phyloP scores from a whole-genome alignment of 352 stramenopile genomes.

The Chrysophaeum taylorii region DNA sequence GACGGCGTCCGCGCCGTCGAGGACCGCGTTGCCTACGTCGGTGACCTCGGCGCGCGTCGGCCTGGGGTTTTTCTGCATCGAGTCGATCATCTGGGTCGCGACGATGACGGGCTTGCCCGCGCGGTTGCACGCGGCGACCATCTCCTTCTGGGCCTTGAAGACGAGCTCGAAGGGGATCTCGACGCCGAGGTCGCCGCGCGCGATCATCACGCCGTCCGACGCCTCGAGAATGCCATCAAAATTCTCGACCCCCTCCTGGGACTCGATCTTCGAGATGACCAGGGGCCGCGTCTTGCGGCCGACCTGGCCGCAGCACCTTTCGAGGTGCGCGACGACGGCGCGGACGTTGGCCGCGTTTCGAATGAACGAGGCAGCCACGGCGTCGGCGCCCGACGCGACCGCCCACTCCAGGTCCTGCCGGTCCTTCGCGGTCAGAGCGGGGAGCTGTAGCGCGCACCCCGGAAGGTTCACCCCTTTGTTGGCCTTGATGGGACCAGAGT shows the following conservation, averaged over 20 bases:
- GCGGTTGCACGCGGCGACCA: conserved; percentile 85
- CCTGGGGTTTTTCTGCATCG: conserved; percentile 88
- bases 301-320: conserved; percentile 49
- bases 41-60: conserved; percentile 93
- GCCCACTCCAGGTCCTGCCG: conserved; percentile 80
- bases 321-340: conserved; percentile 70
- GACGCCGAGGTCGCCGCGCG: conserved; percentile 69
- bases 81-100: conserved; percentile 97
- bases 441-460: conserved; percentile 72
- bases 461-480: conserved; percentile 86
- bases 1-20: conserved; percentile 89
- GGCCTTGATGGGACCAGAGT: conserved; percentile 79
- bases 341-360: conserved; percentile 61
- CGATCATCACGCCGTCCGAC: conserved; percentile 86
- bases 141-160: conserved; percentile 93
- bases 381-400: conserved; percentile 76
- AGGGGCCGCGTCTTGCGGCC: conserved; percentile 54
- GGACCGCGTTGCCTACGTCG: conserved; percentile 87
- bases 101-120: conserved; percentile 91
- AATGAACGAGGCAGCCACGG: conserved; percentile 86
- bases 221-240: conserved; percentile 89
- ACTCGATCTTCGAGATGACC: conserved; percentile 94
- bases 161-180: conserved; percentile 77
- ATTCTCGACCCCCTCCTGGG: conserved; percentile 74
- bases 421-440: conserved; percentile 82